Percentiles rank a stretch among this genome's conserved stretches.
Evolutionary conservation across 148 eudicot species (phyloP).

Genomic region (Drosera capensis): DNA sequence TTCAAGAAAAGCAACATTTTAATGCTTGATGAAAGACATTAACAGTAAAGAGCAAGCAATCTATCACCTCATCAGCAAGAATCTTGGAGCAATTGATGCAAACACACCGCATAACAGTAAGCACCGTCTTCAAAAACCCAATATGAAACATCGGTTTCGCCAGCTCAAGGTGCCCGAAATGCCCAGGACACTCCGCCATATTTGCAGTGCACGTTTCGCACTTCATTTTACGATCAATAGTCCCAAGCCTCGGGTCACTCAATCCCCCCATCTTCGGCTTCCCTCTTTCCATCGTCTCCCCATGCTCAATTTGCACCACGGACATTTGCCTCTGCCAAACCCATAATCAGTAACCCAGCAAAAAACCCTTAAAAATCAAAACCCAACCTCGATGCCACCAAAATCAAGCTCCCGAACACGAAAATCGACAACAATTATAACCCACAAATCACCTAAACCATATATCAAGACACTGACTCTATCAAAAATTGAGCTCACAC

Average conservation of each 20-base stretch:
- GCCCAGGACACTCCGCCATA: slow-evolving; percentile 98
- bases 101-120: slow-evolving; percentile 85
- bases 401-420: not conserved
- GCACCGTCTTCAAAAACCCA: slow-evolving; percentile 84
- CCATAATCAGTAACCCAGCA: not conserved
- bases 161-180: slow-evolving; percentile 96
- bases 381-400: slow-evolving; percentile 1
- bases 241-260: slow-evolving; percentile 83
- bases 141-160: slow-evolving; percentile 98
- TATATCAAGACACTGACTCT: too few species aligned
- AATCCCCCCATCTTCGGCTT: slow-evolving; percentile 82
- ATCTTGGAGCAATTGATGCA: slow-evolving; percentile 96
- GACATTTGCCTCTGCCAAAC: slow-evolving; percentile 95
- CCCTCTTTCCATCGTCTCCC: slow-evolving; percentile 94
- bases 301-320: slow-evolving; percentile 85
- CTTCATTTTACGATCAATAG: slow-evolving; percentile 86
- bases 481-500: too few species aligned
- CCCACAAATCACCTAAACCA: too few species aligned
- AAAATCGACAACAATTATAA: too few species aligned
- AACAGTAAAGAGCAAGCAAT: too few species aligned
- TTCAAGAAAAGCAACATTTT: not conserved
- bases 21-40: not conserved
- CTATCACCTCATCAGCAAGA: slow-evolving; percentile 76
- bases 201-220: slow-evolving; percentile 94
- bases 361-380: not conserved